Evolutionary conservation across 345 rosid species (phyloP).

Genomic region (Syzygium jambos): DNA sequence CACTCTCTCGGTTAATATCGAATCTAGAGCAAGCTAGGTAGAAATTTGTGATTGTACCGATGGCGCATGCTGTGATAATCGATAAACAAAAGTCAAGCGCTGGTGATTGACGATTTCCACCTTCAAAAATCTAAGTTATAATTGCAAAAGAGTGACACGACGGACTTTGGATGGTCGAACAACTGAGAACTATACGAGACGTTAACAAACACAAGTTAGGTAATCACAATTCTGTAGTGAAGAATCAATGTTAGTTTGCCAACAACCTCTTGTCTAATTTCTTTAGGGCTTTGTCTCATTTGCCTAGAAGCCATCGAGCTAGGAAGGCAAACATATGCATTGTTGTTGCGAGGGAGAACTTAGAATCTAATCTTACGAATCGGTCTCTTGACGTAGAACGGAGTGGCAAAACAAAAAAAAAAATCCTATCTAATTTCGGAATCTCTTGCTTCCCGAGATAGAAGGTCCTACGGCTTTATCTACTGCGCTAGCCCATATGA

Average conservation of each 20-base stretch:
- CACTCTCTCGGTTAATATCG: not conserved
- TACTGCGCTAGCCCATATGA: not conserved
- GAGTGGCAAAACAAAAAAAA: not conserved
- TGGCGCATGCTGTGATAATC: not conserved
- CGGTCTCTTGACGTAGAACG: not conserved
- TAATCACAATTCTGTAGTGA: not conserved
- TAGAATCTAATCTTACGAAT: not conserved
- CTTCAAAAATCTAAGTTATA: not conserved
- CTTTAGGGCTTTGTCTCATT: not conserved
- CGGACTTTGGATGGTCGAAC: fast-evolving
- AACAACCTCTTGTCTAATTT: not conserved
- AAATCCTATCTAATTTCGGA: not conserved
- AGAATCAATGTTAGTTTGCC: not conserved
- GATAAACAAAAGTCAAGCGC: not conserved
- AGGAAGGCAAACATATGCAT: not conserved
- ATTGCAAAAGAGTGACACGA: fast-evolving
- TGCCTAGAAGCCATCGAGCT: not conserved
- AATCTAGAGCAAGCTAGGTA: not conserved
- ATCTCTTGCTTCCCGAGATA: not conserved
- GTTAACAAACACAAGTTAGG: not conserved
- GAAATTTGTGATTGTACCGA: not conserved
- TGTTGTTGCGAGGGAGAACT: not conserved
- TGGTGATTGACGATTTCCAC: not conserved
- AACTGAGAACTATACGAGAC: not conserved
- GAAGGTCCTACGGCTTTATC: not conserved